Conservation (phyloP, 768 basidiomycete species). For the Psilocybe tampanensis region DNA sequence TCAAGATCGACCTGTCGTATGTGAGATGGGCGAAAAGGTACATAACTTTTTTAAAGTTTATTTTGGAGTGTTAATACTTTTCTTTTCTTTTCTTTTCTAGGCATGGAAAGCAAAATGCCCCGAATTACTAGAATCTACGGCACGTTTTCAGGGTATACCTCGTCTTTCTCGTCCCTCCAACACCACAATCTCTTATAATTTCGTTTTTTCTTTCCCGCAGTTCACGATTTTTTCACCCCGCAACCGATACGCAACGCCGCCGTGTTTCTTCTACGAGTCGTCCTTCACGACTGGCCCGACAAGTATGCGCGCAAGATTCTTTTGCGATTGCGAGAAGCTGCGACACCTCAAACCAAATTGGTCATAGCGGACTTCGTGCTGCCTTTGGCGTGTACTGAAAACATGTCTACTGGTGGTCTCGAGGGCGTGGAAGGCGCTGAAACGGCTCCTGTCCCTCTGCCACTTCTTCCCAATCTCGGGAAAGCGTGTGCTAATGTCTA, state of each 20-base stretch:
- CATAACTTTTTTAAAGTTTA: not conserved
- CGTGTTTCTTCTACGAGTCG: constrained; percentile 70
- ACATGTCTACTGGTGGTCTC: constrained; percentile 23
- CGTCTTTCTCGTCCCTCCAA: not conserved
- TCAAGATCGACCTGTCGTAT: constrained; percentile 65
- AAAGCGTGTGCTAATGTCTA: constrained; percentile 72
- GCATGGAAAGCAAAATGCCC: constrained; percentile 65
- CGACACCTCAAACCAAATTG: constrained; percentile 55
- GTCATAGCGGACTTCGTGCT: constrained; percentile 74
- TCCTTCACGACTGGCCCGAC: constrained; percentile 83
- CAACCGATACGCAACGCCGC: constrained; percentile 58
- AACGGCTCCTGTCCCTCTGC: constrained; percentile 54
- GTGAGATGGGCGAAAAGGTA: constrained; percentile 55
- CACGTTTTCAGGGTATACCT: constrained; percentile 51
- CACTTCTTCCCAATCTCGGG: constrained; percentile 74
- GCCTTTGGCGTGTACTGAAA: constrained; percentile 70
- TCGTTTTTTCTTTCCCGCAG: constrained; percentile 29
- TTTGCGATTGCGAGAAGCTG: constrained; percentile 45
- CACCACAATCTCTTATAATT: not conserved
- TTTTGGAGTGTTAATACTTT: not conserved
- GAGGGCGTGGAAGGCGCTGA: constrained; percentile 54
- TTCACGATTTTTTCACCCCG: constrained; percentile 76
- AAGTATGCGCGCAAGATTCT: constrained; percentile 49
- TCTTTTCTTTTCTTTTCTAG: constrained; percentile 18
- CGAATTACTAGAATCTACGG: constrained; percentile 55